Percentiles rank a stretch among this genome's conserved stretches.
These are phyloP conservation scores for Blastocystis sp. DNA, from an alignment of 352 stramenopile species.

Conservation along the genomic window DNA sequence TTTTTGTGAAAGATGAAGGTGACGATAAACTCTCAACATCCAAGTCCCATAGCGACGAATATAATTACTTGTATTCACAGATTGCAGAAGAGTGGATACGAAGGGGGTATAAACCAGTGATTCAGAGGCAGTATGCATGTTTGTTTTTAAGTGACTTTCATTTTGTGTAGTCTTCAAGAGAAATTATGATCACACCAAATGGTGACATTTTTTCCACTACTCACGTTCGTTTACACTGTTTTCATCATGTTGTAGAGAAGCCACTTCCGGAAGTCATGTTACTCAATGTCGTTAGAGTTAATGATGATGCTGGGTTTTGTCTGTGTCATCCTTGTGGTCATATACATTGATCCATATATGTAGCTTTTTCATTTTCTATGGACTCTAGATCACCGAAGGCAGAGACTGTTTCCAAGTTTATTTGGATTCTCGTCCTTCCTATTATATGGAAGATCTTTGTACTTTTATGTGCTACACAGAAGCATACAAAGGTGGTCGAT, in stretches of 20 bases:
- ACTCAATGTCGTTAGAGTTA: neutral
- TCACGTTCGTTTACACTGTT: neutral
- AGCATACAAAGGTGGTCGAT: neutral
- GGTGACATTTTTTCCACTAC: slow-evolving; percentile 6
- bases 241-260: slow-evolving; percentile 1
- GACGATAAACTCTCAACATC: slow-evolving; percentile 3
- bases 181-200: slow-evolving; percentile 18
- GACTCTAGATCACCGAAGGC: neutral
- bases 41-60: neutral
- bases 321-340: neutral
- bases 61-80: slow-evolving; percentile 10
- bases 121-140: neutral
- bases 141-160: slow-evolving; percentile 8
- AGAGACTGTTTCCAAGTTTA: neutral
- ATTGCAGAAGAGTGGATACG: slow-evolving; percentile 19
- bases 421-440: neutral
- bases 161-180: neutral
- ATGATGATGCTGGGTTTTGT: neutral
- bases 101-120: slow-evolving; percentile 2
- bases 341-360: neutral
- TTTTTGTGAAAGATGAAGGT: slow-evolving; percentile 45
- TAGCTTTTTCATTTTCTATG: neutral
- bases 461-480: neutral
- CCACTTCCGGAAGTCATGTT: slow-evolving; percentile 40
- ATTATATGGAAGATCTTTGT: slow-evolving; percentile 1